Evolutionary conservation across 192 early-diverging fungal genomes (phyloP), one percentile per base, ranked within the genome.

Genomic region (Backusella psychrophila): DNA sequence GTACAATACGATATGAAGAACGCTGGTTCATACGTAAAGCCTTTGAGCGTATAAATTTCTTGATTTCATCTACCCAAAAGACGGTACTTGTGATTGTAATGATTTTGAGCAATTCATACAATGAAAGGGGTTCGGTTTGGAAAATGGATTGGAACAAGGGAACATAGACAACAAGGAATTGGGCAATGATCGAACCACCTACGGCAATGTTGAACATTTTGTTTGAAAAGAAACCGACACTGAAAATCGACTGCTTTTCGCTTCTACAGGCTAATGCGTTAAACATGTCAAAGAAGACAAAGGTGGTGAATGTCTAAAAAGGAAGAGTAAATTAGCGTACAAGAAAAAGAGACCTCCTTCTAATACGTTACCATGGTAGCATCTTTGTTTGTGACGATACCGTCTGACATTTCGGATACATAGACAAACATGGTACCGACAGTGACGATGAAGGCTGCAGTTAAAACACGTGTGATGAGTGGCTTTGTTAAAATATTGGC

Each of bases 231-330:
- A 96, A 83, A 5, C 97, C 97, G 38, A 96, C 81, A 17, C 85
- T 84, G 74, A 93, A 92, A 46, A 96, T 88, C 1, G 96, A 96
- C 74, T 94, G 91, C 56, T 90, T 89, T 21, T 87, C 88, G 8
- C 96, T 97, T 31, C 97, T 91, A 84, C 97, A 99, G 12, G 94
- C 87, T 52, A 97, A 82, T 11, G 95, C 92, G 81, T 99, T 99
- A 86, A 95, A 98, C 90, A 98, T 94, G 78, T 97, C 96, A 82
- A 96, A 98, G 72, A 97, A 91, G 38, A 99, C 96, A 87, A 99
- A 96, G 36, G 92, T 93, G 5, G 97, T 98, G 78, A 99, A 99
- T 0, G 97, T 97, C 94, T 95, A 87, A 17, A 77, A 52, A 49
- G 59, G 38, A 35, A 26, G 33, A 33, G 33, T 33, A 33, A 33